Conservation (phyloP, 495 filamentous ascomycete genomes). For the Podospora pseudoanserina region DNA sequence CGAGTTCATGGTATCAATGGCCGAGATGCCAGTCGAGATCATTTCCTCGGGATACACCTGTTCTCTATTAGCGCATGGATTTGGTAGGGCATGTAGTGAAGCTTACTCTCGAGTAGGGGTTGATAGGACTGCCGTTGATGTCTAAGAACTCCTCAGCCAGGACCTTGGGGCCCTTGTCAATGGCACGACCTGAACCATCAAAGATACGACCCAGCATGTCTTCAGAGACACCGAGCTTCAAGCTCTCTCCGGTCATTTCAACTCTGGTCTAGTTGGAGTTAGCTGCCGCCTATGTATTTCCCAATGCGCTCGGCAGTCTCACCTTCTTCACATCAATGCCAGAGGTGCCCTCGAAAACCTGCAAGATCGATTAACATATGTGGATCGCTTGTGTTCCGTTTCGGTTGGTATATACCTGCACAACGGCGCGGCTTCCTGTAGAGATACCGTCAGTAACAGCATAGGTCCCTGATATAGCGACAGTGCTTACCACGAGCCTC, state of each 20-base stretch:
- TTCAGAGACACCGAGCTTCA: slow-evolving; percentile 98
- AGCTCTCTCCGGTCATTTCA: slow-evolving; percentile 91
- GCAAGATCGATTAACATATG: slow-evolving; percentile 24
- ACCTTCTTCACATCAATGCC: slow-evolving; percentile 99
- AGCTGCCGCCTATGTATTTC: slow-evolving; percentile 6
- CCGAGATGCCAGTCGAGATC: slow-evolving; percentile 99
- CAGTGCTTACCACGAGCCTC: slow-evolving; percentile 79
- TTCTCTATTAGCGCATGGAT: slow-evolving; percentile 18
- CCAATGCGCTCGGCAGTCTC: slow-evolving; percentile 23
- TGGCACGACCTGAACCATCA: slow-evolving; percentile 93
- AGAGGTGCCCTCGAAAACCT: slow-evolving; percentile 97
- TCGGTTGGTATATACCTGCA: slow-evolving; percentile 62
- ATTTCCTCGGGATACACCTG: slow-evolving; percentile 99
- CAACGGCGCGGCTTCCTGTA: slow-evolving; percentile 82
- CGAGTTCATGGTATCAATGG: slow-evolving; percentile 99
- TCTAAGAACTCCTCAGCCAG: slow-evolving; percentile 96
- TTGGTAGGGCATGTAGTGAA: neutral
- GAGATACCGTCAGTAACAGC: slow-evolving; percentile 21
- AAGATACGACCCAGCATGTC: slow-evolving; percentile 99
- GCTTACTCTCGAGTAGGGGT: slow-evolving; percentile 90
- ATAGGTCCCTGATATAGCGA: neutral
- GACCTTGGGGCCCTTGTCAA: slow-evolving; percentile 98
- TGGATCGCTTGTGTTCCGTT: neutral
- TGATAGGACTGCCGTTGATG: slow-evolving; percentile 99
- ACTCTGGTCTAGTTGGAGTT: slow-evolving; percentile 71